phyloP scores from a whole-genome alignment of 2,329 filamentous ascomycete species.

The Chaetothyriales sp. region DNA sequence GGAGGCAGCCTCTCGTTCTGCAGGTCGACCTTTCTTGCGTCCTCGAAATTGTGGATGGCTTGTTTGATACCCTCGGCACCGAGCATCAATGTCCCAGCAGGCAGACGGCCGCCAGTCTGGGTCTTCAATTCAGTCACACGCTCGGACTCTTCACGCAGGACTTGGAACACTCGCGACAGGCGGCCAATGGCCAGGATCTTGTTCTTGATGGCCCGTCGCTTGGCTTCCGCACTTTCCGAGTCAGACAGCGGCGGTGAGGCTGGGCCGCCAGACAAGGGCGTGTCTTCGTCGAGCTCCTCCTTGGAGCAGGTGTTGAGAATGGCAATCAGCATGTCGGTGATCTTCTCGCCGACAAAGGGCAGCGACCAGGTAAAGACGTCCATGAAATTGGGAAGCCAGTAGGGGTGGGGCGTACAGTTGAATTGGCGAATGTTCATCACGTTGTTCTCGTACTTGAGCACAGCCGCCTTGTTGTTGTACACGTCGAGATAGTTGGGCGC shows the following conservation, averaged over 20 bases:
- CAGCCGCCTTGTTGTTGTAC: conserved; percentile 99
- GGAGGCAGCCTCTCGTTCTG: conserved; percentile 93
- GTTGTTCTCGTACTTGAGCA: conserved; percentile 98
- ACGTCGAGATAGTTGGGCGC: conserved; percentile 97
- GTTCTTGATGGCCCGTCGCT: conserved; percentile 96
- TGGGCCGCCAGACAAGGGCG: conserved; percentile 58
- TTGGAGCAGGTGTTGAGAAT: conserved; percentile 99
- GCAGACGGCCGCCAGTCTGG: conserved; percentile 78
- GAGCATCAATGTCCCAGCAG: conserved; percentile 92
- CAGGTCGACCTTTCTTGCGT: conserved; percentile 88
- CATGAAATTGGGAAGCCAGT: conserved; percentile 99
- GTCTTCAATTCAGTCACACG: conserved; percentile 96
- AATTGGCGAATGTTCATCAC: conserved; percentile 99
- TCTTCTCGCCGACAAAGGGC: conserved; percentile 96
- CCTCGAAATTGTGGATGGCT: conserved; percentile 91
- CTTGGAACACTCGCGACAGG: conserved; percentile 94
- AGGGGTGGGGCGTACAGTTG: conserved; percentile 97
- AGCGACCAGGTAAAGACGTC: conserved; percentile 99
- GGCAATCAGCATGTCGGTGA: conserved; percentile 97
- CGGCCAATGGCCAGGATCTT: conserved; percentile 97
- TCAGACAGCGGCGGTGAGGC: conserved; percentile 64
- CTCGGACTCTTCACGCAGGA: conserved; percentile 92
- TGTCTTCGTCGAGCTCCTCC: conserved; percentile 87
- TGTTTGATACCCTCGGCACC: conserved; percentile 98
- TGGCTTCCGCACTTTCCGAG: conserved; percentile 80